phyloP scores from a whole-genome alignment of 768 basidiomycete species.

The Mycena epipterygia region DNA sequence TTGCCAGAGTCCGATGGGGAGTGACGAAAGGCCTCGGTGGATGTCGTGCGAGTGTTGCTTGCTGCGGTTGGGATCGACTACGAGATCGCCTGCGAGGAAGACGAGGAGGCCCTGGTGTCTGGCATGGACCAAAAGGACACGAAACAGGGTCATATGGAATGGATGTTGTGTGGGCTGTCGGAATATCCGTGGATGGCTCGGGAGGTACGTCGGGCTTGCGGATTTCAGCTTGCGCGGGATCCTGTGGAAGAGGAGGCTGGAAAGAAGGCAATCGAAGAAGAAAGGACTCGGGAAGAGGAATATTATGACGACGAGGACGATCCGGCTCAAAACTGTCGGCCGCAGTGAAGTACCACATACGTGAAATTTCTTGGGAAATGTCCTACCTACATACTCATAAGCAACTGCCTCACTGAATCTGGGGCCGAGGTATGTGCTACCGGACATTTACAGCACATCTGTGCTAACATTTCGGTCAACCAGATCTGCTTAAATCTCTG shows the following conservation, averaged over 20 bases:
- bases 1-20: conserved; percentile 9
- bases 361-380: no score
- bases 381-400: no score
- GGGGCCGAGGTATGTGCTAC: no score
- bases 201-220: conserved; percentile 20
- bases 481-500: no score
- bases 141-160: conserved; percentile 12
- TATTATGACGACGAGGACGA: neutral
- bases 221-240: conserved; percentile 17
- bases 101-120: conserved; percentile 7
- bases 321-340: neutral
- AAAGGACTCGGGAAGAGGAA: neutral
- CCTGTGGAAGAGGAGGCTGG: conserved; percentile 16
- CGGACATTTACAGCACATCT: no score
- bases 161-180: conserved; percentile 17
- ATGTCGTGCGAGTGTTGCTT: conserved; percentile 3
- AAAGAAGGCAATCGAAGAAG: conserved; percentile 15
- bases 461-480: no score
- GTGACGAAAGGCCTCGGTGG: neutral
- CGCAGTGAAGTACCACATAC: neutral
- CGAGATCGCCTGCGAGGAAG: conserved; percentile 15
- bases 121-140: neutral
- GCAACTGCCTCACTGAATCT: no score
- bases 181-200: conserved; percentile 16
- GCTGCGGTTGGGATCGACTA: conserved; percentile 19